Percentiles rank a stretch among this genome's conserved stretches.
Conservation (phyloP, 768 basidiomycete species). For the Suillus subluteus region DNA sequence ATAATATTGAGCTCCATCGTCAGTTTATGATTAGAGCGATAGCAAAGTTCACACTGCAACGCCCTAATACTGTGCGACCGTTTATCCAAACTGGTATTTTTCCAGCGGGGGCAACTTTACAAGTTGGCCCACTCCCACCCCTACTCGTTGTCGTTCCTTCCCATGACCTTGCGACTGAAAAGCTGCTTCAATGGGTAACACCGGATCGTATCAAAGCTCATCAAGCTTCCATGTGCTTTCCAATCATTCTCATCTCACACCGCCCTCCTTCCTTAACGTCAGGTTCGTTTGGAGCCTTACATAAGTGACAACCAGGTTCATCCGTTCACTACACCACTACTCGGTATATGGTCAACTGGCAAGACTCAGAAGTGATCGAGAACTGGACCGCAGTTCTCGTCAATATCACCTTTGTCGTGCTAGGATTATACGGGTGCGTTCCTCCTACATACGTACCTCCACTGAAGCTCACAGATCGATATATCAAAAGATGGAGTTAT, state of each 20-base stretch:
- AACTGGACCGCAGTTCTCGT: background rate
- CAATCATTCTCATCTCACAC: too few relatives aligned
- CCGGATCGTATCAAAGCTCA: too few relatives aligned
- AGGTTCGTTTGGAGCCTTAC: background rate
- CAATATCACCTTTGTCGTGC: slow-evolving; percentile 16
- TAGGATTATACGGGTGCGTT: slow-evolving; percentile 26
- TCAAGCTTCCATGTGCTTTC: too few relatives aligned
- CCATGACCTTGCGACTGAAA: background rate
- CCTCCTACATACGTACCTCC: background rate
- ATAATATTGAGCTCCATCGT: background rate
- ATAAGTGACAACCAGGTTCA: background rate
- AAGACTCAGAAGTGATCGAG: slow-evolving; percentile 17
- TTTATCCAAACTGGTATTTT: background rate
- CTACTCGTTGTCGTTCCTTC: background rate
- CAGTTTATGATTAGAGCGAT: background rate
- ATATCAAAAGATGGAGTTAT: slow-evolving; percentile 28
- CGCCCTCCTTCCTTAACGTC: too few relatives aligned
- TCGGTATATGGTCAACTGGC: slow-evolving; percentile 20
- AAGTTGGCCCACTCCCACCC: background rate
- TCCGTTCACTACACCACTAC: background rate
- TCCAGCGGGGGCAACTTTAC: background rate
- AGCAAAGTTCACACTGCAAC: background rate
- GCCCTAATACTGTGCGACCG: background rate
- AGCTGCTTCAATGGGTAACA: background rate
- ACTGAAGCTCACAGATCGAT: background rate